Base-by-base conservation (phyloP, 192 early-diverging fungal genomes). In the Coemansia sp. region DNA sequence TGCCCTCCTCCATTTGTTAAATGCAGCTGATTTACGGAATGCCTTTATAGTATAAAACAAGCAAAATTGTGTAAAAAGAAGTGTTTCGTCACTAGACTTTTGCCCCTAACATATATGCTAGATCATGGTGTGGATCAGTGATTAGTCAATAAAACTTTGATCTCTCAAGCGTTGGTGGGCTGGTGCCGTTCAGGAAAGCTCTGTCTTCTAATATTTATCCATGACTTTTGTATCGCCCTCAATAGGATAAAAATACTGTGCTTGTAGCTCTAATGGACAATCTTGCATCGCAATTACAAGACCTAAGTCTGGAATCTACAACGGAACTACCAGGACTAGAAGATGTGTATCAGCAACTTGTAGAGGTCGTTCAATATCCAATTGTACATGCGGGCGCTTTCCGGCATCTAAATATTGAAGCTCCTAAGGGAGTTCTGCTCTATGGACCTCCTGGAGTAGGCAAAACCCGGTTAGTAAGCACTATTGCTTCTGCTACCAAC, bases 401-500 rank as follows among this genome's bases (percentile, higher is more conserved):
- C 37, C 44, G 61, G 43, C 68, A 68, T 43, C 62, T 97, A 5
- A 72, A 81, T 35, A 84, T 94, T 21, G 90, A 94, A 37, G 86
- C 83, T 44, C 94, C 93, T 13, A 90, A 89, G 64, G 88, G 91
- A 18, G 85, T 96, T 8, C 76, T 98, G 8, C 64, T 98, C 0
- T 88, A 95, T 62, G 96, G 96, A 1, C 92, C 93, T 8, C 93
- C 96, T 0, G 96, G 96, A 20, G 91, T 95, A 2, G 96, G 96
- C 16, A 98, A 98, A 56, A 98, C 96, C 3, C 82, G 83, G 19
- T 68, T 97, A 5, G 94, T 97, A 1, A 72, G 80, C 2, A 75
- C 77, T 3, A 74, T 94, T 10, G 83, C 91, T 20, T 65, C 74
- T 16, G 66, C 62, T 0, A 93, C 87, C 50, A 50, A 58, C 5